Evolutionary conservation across 1,284 basidiomycete genomes (phyloP).

Genomic region (Austroboletus novae-zelandiae): DNA sequence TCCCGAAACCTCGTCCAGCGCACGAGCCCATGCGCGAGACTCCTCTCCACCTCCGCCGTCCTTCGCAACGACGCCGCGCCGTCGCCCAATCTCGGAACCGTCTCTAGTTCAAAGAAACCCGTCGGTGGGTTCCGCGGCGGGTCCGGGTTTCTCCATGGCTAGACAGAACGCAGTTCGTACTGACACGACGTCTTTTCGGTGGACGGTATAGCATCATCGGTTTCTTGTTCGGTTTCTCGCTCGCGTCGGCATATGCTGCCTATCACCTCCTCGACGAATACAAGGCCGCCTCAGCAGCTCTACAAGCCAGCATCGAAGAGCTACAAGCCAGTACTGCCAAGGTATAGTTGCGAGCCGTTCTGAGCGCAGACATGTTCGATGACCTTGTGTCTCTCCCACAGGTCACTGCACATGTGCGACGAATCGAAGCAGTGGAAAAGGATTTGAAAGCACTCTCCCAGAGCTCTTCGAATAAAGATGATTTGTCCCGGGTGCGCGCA

Average conservation of each 20-base stretch:
- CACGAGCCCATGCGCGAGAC: slow-evolving; percentile 26
- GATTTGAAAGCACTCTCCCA: slow-evolving; percentile 77
- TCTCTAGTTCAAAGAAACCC: slow-evolving; percentile 68
- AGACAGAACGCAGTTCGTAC: background rate
- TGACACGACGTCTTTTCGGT: slow-evolving; percentile 2
- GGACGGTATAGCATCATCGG: slow-evolving; percentile 72
- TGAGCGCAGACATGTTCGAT: background rate
- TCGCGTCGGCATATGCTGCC: slow-evolving; percentile 80
- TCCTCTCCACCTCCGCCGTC: slow-evolving; percentile 40
- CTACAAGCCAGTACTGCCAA: slow-evolving; percentile 82
- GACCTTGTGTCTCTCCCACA: slow-evolving; percentile 29
- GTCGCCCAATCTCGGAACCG: slow-evolving; percentile 51
- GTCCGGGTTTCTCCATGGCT: slow-evolving; percentile 41
- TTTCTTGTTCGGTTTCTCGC: slow-evolving; percentile 86
- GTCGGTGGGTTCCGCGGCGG: slow-evolving; percentile 85
- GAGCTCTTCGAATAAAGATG: slow-evolving; percentile 71
- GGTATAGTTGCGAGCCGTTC: slow-evolving; percentile 34
- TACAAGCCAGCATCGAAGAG: slow-evolving; percentile 86
- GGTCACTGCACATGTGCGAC: slow-evolving; percentile 81
- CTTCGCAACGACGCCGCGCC: slow-evolving; percentile 47
- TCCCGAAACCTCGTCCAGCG: slow-evolving; percentile 23
- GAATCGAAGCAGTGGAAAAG: slow-evolving; percentile 87
- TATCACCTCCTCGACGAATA: slow-evolving; percentile 91
- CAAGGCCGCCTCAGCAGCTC: slow-evolving; percentile 77
- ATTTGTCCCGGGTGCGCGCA: slow-evolving; percentile 67